phyloP scores from a whole-genome alignment of 768 basidiomycete species.

The Crucibulum laeve region DNA sequence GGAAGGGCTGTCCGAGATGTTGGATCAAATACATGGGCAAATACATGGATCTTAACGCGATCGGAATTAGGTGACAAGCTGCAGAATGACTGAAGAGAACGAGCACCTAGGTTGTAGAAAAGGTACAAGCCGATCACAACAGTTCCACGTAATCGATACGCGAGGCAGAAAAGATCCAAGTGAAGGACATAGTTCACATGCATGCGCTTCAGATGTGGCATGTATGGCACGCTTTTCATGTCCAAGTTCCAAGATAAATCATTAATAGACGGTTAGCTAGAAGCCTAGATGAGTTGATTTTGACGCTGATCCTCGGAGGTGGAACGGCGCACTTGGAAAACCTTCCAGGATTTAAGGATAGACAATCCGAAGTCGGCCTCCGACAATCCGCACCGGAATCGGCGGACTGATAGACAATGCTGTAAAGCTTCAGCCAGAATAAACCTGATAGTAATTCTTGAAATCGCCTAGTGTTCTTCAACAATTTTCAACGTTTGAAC shows the following conservation, averaged over 20 bases:
- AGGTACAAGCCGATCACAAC: conserved; percentile 18
- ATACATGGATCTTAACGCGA: conserved; percentile 29
- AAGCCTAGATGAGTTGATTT: conserved; percentile 5
- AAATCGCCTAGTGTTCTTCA: no score
- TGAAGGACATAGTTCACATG: conserved; percentile 20
- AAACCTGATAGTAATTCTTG: no score
- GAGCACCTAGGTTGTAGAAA: conserved; percentile 13
- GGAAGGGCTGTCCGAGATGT: background rate
- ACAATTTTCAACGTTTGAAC: no score
- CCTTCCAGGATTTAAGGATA: background rate
- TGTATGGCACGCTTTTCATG: conserved; percentile 23
- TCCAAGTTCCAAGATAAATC: conserved; percentile 13
- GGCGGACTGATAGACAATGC: no score
- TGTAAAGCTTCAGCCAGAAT: no score
- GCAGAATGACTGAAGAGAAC: conserved; percentile 11
- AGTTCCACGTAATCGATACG: conserved; percentile 19
- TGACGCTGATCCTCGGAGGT: conserved; percentile 25
- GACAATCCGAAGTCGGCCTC: no score
- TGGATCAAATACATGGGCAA: conserved; percentile 7
- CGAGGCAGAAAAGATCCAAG: conserved; percentile 17
- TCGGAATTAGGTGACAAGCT: conserved; percentile 26
- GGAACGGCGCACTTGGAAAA: background rate
- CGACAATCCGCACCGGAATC: no score
- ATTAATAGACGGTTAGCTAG: conserved; percentile 11
- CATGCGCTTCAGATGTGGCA: conserved; percentile 16